A percentile compares a stretch with the other conserved stretches of the same genome.
These are phyloP conservation scores for Penicillium concentricum DNA, from an alignment of 2,329 filamentous ascomycete species.

Conservation along the genomic window DNA sequence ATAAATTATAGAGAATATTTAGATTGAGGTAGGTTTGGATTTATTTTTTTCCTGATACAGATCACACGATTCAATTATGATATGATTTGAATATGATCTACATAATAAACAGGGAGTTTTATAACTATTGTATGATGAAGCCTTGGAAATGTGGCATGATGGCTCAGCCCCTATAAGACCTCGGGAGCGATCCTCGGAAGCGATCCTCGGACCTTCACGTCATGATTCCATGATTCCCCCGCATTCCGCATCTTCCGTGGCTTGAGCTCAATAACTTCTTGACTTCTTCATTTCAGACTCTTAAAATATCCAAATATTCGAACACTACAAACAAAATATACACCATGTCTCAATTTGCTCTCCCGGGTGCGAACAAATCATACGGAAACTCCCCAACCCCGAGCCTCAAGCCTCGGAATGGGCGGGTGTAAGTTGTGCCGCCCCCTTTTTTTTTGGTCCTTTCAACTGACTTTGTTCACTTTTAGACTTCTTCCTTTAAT, in stretches of 20 bases:
- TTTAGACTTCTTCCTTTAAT: slow-evolving; percentile 22
- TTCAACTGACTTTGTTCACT: not conserved
- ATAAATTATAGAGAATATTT: not conserved
- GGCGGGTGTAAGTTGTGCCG: slow-evolving; percentile 17
- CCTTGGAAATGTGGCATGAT: not conserved
- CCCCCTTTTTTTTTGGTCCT: not conserved
- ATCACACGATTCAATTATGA: not conserved
- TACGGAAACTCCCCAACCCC: slow-evolving; percentile 12
- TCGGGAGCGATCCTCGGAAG: not conserved
- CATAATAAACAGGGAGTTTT: not conserved
- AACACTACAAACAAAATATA: too few relatives aligned
- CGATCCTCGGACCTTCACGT: slow-evolving; percentile 4
- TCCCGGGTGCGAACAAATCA: slow-evolving; percentile 17
- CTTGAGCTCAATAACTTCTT: not conserved
- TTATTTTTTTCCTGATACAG: not conserved
- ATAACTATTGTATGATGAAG: not conserved
- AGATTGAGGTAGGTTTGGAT: not conserved
- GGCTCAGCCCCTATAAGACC: not conserved
- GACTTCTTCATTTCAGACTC: not conserved
- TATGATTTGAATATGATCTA: not conserved
- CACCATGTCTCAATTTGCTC: slow-evolving; percentile 20
- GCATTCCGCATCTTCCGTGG: not conserved
- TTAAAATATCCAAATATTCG: not conserved
- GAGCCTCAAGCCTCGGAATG: slow-evolving; percentile 15
- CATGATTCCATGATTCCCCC: slow-evolving; percentile 2